A percentile compares a stretch with the other conserved stretches of the same genome.
These are phyloP conservation scores for Huntiella omanensis DNA, from an alignment of 2,329 filamentous ascomycete genomes.

Conservation along the genomic window DNA sequence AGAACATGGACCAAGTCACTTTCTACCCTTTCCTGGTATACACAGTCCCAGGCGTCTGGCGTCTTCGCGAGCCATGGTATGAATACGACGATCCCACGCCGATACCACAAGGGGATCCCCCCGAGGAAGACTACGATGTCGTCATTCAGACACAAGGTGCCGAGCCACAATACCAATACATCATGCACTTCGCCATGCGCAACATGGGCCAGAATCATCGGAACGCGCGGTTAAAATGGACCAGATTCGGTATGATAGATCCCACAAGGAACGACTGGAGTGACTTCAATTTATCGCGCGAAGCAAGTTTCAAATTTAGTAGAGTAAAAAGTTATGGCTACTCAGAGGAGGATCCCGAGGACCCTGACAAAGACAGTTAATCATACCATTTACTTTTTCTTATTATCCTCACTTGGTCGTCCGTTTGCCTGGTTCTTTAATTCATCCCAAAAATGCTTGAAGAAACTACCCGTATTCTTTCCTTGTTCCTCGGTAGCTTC, in stretches of 20 bases:
- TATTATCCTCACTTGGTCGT: neutral
- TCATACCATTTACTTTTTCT: too few species aligned
- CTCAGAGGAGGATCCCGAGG: constrained; percentile 17
- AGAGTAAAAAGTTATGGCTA: constrained; percentile 43
- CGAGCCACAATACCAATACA: constrained; percentile 60
- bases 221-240: constrained; percentile 84
- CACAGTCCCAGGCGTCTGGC: constrained; percentile 40
- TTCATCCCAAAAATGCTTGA: constrained; percentile 24
- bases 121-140: constrained; percentile 45
- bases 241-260: constrained; percentile 17
- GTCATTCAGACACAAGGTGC: constrained; percentile 76
- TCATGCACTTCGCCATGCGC: constrained; percentile 57
- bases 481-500: constrained; percentile 26
- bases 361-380: too few species aligned
- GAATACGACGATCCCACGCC: constrained; percentile 18
- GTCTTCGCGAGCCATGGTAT: constrained; percentile 17
- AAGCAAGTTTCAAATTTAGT: constrained; percentile 49
- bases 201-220: constrained; percentile 41
- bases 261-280: constrained; percentile 53
- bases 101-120: constrained; percentile 13
- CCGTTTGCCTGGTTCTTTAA: neutral
- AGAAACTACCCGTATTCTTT: constrained; percentile 18
- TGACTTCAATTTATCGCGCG: constrained; percentile 49
- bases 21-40: constrained; percentile 19
- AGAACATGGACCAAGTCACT: constrained; percentile 37